Base-by-base conservation (phyloP, 2,329 filamentous ascomycete species). In the Epichloe coenophiala region DNA sequence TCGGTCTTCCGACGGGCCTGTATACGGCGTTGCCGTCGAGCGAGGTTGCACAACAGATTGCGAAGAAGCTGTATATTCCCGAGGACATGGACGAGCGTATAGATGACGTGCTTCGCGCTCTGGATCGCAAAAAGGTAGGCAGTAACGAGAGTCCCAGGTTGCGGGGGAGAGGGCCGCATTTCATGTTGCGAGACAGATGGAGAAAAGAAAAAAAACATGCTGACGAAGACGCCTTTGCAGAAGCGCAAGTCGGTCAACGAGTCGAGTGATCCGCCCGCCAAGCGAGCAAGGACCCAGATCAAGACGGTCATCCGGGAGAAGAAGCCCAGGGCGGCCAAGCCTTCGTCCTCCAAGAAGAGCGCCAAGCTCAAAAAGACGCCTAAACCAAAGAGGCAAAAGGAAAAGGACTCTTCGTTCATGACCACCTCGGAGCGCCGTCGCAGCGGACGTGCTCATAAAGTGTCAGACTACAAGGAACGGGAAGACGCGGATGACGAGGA, bases 51-150 rank as follows among this genome's bases (percentile, higher is more conserved):
- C 86, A 93, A 61, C 80, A 87, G 59, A 89, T 95, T 61, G 88
- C 90, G 0, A 83, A 88, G 64, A 94, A 85, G 71, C 83, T 85
- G 52, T 95, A 86, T 63, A 76, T 95, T 9, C 84, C 88, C 1
- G 84, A 89, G 13, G 84, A 83, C 23, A 67, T 87, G 17, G 84
- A 88, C 40, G 84, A 90, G 53, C 75, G 78, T 49, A 72, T 97
- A 31, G 90, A 96, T 57, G 80, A 82, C 19, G 66, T 81, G 37
- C 62, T 84, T 27, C 72, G 74, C 60, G 71, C 71, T 1, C 61
- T 89, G 44, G 87, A 96, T 53, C 81, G 83, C 59, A 82, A 94
- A 88, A 88, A 84, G 72, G 77, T 78, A 42, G 52, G 49, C 13
- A 15, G 17, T 7, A 37, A 27, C 17, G 17, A 17, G 17, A 23